These are phyloP conservation scores for Biscogniauxia marginata DNA, from an alignment of 2,329 filamentous ascomycete species.

Conservation along the genomic window DNA sequence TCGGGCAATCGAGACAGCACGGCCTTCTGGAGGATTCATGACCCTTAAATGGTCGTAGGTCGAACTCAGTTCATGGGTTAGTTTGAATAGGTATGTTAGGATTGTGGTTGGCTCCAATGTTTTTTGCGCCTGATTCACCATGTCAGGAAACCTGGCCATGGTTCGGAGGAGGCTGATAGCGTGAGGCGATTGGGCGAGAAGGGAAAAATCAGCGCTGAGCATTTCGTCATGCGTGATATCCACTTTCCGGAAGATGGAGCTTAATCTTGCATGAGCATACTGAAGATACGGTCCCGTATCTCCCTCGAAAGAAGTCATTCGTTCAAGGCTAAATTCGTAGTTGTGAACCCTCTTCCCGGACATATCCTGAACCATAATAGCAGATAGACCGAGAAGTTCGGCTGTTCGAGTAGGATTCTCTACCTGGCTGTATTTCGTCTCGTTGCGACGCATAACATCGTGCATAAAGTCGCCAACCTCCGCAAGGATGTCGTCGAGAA, in stretches of 20 bases:
- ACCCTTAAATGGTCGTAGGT: constrained; percentile 82
- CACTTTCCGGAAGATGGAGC: constrained; percentile 39
- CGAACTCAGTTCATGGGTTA: constrained; percentile 76
- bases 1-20: constrained; percentile 69
- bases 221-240: constrained; percentile 39
- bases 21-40: constrained; percentile 69
- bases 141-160: constrained; percentile 82
- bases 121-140: constrained; percentile 79
- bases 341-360: constrained; percentile 73
- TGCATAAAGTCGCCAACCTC: constrained; percentile 95
- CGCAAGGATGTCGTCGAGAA: constrained; percentile 64
- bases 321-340: constrained; percentile 66
- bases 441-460: constrained; percentile 90
- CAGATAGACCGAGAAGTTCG: constrained; percentile 87
- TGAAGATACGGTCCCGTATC: constrained; percentile 74
- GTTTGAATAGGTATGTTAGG: constrained; percentile 60
- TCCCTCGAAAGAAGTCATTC: constrained; percentile 72
- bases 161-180: constrained; percentile 62
- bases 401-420: constrained; percentile 78
- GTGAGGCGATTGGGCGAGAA: constrained; percentile 61
- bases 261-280: constrained; percentile 65
- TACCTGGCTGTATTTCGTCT: constrained; percentile 86
- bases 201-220: constrained; percentile 52
- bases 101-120: constrained; percentile 74
- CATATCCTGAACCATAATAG: constrained; percentile 99